A percentile compares a stretch with the other conserved stretches of the same genome.
These are phyloP conservation scores for Bromus sterilis DNA, from an alignment of 176 grass and related monocot genomes.

Conservation along the genomic window DNA sequence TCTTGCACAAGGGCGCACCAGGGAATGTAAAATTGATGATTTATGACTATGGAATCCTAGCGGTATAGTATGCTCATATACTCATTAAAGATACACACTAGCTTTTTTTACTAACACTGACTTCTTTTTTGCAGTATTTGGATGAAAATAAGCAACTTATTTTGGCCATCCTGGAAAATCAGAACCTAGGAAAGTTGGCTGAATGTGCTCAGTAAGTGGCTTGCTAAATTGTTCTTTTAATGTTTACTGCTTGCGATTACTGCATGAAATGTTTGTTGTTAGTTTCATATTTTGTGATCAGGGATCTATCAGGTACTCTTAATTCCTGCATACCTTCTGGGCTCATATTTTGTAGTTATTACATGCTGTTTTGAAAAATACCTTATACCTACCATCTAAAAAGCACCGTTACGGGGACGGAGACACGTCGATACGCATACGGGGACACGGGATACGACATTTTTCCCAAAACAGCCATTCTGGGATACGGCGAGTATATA, in stretches of 20 bases:
- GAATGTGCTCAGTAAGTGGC: slow-evolving; percentile 92
- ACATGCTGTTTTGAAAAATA: not conserved
- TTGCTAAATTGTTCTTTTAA: not conserved
- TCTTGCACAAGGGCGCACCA: not conserved
- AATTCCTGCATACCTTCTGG: not conserved
- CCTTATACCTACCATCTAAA: not conserved
- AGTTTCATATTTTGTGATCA: not conserved
- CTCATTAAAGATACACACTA: slow-evolving; percentile 10
- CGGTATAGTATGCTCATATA: not conserved
- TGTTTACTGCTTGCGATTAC: not conserved
- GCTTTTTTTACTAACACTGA: not conserved
- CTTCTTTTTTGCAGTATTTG: slow-evolving; percentile 60
- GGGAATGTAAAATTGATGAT: not conserved
- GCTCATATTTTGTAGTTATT: not conserved
- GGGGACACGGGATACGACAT: too few relatives aligned
- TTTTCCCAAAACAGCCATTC: too few relatives aligned
- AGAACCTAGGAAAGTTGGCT: slow-evolving; percentile 86
- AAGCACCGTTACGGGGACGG: too few relatives aligned
- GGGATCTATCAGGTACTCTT: not conserved
- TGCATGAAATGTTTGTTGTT: not conserved
- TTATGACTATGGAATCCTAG: not conserved
- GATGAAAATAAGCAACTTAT: slow-evolving; percentile 98
- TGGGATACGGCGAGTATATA: too few relatives aligned
- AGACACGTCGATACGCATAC: too few relatives aligned
- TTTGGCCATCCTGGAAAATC: slow-evolving; percentile 92